Evolutionary conservation across 2,329 filamentous ascomycete species (phyloP).

Genomic region (Diaporthe ampelina): DNA sequence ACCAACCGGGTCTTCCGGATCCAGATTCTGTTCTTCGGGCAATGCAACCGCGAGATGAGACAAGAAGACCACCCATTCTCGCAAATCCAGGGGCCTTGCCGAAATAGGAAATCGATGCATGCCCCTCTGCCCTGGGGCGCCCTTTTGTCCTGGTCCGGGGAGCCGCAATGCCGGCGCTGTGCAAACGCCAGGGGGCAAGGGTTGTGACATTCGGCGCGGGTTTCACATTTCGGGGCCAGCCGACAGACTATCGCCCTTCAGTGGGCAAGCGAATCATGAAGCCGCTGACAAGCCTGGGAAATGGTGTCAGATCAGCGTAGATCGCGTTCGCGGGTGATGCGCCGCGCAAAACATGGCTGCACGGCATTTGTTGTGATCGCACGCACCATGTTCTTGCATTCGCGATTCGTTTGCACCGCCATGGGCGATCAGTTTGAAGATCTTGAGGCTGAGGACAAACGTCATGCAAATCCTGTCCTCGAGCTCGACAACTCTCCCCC

Average conservation of each 20-base stretch:
- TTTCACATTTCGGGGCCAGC: constrained; percentile 31
- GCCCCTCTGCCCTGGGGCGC: background rate
- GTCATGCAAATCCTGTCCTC: background rate
- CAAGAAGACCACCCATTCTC: background rate
- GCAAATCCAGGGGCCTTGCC: background rate
- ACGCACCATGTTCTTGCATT: background rate
- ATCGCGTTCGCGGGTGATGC: constrained; percentile 16
- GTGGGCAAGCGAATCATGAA: background rate
- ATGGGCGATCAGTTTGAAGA: background rate
- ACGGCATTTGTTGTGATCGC: background rate
- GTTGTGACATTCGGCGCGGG: background rate
- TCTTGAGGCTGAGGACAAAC: background rate
- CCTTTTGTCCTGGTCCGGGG: background rate
- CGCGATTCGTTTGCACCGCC: background rate
- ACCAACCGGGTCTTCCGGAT: background rate
- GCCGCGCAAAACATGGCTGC: background rate
- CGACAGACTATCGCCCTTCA: background rate
- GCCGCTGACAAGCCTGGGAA: background rate
- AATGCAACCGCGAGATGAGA: constrained; percentile 22
- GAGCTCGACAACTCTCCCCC: too few relatives aligned
- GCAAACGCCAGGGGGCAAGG: constrained; percentile 10
- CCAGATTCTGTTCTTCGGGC: background rate
- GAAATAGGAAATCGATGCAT: constrained; percentile 26
- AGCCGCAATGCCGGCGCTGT: constrained; percentile 1
- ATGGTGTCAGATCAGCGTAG: constrained; percentile 15